Conservation (phyloP, 805 yeast species). For the Cyberlindnera misumaiensis region DNA sequence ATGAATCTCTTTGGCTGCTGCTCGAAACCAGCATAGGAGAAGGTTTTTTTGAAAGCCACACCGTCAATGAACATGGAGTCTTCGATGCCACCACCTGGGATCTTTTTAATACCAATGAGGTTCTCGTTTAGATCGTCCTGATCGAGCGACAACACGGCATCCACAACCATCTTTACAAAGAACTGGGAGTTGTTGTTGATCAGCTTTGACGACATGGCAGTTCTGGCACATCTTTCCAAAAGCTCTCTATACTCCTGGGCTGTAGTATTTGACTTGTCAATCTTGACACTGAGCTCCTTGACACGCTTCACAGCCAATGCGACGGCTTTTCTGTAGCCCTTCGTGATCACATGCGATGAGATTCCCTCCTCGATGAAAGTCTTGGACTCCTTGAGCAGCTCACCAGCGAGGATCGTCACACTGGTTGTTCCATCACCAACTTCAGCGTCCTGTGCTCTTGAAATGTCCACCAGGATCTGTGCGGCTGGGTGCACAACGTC, state of each 20-base stretch:
- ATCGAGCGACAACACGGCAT: slow-evolving; percentile 85
- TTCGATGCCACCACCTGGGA: slow-evolving; percentile 95
- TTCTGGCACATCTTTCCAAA: slow-evolving; percentile 86
- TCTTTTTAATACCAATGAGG: slow-evolving; percentile 89
- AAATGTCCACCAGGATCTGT: slow-evolving; percentile 92
- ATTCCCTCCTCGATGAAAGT: slow-evolving; percentile 93
- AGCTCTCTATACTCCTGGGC: slow-evolving; percentile 56
- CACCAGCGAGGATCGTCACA: slow-evolving; percentile 92
- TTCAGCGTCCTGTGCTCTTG: slow-evolving; percentile 97
- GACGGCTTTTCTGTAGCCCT: slow-evolving; percentile 82
- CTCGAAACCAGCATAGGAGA: slow-evolving; percentile 97
- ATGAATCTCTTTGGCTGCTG: slow-evolving; percentile 88
- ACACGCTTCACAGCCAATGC: slow-evolving; percentile 68
- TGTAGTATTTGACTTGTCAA: slow-evolving; percentile 44
- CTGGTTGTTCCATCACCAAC: slow-evolving; percentile 99
- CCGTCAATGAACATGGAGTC: slow-evolving; percentile 87
- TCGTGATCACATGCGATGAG: slow-evolving; percentile 79
- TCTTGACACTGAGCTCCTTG: slow-evolving; percentile 67
- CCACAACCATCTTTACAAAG: slow-evolving; percentile 94
- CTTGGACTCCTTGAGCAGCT: slow-evolving; percentile 84
- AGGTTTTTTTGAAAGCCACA: slow-evolving; percentile 95
- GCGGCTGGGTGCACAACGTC: slow-evolving; percentile 99
- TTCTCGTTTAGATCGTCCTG: slow-evolving; percentile 80
- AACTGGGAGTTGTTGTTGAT: slow-evolving; percentile 82
- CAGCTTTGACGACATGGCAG: slow-evolving; percentile 95